Conservation (phyloP, 306 rosid genomes). For the Vigna nakashimae region DNA sequence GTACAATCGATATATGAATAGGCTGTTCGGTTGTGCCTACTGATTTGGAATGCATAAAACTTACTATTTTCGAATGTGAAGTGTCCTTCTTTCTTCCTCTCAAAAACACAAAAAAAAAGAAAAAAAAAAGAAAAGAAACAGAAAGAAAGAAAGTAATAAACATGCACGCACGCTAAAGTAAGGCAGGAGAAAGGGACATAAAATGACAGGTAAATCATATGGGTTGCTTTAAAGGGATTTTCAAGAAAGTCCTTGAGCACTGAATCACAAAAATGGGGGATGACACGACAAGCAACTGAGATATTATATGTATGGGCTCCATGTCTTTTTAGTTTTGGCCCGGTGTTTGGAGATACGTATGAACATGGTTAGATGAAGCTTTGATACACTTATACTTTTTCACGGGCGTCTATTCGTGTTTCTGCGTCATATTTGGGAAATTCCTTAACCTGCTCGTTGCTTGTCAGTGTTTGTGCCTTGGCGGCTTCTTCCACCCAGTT, state of each 20-base stretch:
- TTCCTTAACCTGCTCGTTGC: slow-evolving; percentile 24
- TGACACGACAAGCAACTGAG: slow-evolving; percentile 9
- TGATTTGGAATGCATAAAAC: slow-evolving; percentile 29
- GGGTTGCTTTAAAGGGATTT: slow-evolving; percentile 17
- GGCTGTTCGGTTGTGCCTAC: slow-evolving; percentile 25
- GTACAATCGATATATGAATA: slow-evolving; percentile 41
- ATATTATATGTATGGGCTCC: background rate
- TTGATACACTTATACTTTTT: slow-evolving; percentile 32
- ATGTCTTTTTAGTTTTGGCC: background rate
- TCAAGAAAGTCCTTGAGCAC: background rate
- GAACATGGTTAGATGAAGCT: slow-evolving; percentile 5
- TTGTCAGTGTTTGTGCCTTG: slow-evolving; percentile 61
- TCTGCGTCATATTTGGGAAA: slow-evolving; percentile 27
- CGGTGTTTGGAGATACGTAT: background rate
- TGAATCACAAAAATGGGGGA: slow-evolving; percentile 2
- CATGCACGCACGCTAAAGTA: background rate
- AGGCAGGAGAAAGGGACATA: slow-evolving; percentile 22
- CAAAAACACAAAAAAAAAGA: background rate
- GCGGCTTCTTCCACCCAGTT: slow-evolving; percentile 73
- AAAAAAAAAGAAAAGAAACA: background rate
- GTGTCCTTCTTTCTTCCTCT: no score
- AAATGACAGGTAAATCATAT: slow-evolving; percentile 14
- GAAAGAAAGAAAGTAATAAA: background rate
- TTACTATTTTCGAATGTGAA: slow-evolving; percentile 1
- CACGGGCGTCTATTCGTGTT: slow-evolving; percentile 8